Evolutionary conservation across 1,284 basidiomycete species (phyloP).

Genomic region (Austroboletus novae-zelandiae): DNA sequence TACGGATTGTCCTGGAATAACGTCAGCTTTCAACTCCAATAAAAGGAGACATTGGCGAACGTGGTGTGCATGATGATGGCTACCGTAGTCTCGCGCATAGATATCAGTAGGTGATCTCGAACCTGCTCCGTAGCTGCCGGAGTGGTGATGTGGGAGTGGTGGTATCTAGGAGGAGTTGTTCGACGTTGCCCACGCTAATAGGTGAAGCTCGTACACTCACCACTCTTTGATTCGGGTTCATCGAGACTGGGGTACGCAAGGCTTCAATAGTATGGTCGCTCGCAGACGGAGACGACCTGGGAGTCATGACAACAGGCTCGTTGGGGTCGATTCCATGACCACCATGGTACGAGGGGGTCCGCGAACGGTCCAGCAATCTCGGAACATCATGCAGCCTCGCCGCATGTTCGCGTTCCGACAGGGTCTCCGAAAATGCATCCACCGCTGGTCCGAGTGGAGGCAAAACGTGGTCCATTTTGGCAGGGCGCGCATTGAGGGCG

Average conservation of each 20-base stretch:
- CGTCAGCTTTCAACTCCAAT: constrained; percentile 8
- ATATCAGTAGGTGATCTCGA: constrained; percentile 32
- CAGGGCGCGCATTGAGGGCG: constrained; percentile 32
- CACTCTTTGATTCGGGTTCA: constrained; percentile 28
- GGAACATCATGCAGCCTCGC: constrained; percentile 17
- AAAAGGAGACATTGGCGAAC: constrained; percentile 3
- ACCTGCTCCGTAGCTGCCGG: constrained; percentile 16
- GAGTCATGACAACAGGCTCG: constrained; percentile 29
- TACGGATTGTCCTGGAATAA: constrained; percentile 18
- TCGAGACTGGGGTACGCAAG: constrained; percentile 18
- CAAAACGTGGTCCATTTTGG: constrained; percentile 20
- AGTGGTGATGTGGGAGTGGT: constrained; percentile 26
- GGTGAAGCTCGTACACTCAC: constrained; percentile 13
- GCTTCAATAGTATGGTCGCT: constrained; percentile 34
- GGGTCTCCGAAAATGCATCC: constrained; percentile 21
- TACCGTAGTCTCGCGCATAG: constrained; percentile 14
- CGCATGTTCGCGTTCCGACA: constrained; percentile 27
- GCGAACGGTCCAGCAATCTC: constrained; percentile 27
- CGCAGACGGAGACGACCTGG: constrained; percentile 20
- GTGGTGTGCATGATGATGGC: constrained; percentile 17
- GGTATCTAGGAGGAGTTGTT: constrained; percentile 23
- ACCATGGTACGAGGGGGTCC: constrained; percentile 22
- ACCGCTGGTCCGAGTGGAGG: constrained; percentile 23
- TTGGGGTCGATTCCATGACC: constrained; percentile 19
- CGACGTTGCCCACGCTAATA: neutral